These are phyloP conservation scores for Alternaria consortialis DNA, from an alignment of 2,329 filamentous ascomycete genomes.

Conservation along the genomic window DNA sequence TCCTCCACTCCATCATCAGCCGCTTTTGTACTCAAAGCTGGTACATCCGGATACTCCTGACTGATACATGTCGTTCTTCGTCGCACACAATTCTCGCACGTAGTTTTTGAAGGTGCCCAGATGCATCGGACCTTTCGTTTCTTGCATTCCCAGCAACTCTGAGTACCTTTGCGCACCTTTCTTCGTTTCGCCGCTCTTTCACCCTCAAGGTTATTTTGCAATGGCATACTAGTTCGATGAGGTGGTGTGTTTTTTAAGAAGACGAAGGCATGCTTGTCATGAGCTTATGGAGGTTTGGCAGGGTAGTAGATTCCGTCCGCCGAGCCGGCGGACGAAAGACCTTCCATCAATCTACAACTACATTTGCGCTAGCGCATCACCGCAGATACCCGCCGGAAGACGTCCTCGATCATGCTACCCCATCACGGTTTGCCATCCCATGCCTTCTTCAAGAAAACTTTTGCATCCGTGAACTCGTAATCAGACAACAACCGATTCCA, in stretches of 20 bases:
- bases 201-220: not conserved
- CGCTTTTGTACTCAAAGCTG: too few species aligned
- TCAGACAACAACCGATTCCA: conserved; percentile 57
- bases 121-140: conserved; percentile 38
- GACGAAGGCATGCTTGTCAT: too few species aligned
- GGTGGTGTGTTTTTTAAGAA: too few species aligned
- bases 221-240: too few species aligned
- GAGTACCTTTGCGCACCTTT: conserved; percentile 51
- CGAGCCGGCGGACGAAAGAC: too few species aligned
- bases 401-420: not conserved
- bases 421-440: conserved; percentile 48
- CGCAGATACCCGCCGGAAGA: not conserved
- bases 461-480: conserved; percentile 51
- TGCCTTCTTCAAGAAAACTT: conserved; percentile 49
- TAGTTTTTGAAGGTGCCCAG: conserved; percentile 30
- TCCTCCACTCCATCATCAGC: too few species aligned
- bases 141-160: conserved; percentile 53
- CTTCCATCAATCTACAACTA: too few species aligned
- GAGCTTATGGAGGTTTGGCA: not conserved
- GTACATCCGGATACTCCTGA: too few species aligned
- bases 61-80: too few species aligned
- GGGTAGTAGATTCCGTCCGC: too few species aligned
- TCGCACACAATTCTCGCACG: not conserved
- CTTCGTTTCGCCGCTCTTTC: conserved; percentile 21
- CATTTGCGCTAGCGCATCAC: not conserved